These are phyloP conservation scores for Mortierella sp. DNA, from an alignment of 371 early-diverging fungal genomes.

Conservation along the genomic window DNA sequence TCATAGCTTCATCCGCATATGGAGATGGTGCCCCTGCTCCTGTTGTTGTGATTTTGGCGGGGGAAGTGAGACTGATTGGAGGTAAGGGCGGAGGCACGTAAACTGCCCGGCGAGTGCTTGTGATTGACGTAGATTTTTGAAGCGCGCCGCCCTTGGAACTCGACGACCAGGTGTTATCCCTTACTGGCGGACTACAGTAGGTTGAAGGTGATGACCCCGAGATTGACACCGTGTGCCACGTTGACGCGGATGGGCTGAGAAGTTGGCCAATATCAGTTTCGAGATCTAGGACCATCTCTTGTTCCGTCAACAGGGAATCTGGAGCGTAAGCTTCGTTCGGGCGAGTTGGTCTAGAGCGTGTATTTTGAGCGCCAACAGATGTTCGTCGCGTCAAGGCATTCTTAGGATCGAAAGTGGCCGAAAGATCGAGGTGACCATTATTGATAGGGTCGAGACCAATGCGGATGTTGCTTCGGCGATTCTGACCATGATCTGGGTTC, in stretches of 20 bases:
- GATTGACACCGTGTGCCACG: conserved; percentile 18
- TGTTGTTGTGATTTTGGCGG: not conserved
- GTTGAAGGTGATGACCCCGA: not conserved
- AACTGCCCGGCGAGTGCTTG: conserved; percentile 14
- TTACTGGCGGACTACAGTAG: not conserved
- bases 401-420: conserved; percentile 16
- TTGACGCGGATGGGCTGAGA: conserved; percentile 10
- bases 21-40: conserved; percentile 14
- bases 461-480: conserved; percentile 31
- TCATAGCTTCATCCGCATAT: conserved; percentile 47
- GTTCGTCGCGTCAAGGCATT: conserved; percentile 6
- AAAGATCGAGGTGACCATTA: conserved; percentile 2
- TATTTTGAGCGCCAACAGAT: conserved; percentile 4
- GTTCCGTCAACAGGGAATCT: conserved; percentile 30
- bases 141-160: not conserved
- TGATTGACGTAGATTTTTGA: conserved; percentile 15
- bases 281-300: conserved; percentile 35
- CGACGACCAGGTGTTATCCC: not conserved
- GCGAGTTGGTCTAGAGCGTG: conserved; percentile 3
- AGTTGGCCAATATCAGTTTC: conserved; percentile 14
- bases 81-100: conserved; percentile 47
- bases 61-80: conserved; percentile 9
- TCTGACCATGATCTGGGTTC: conserved; percentile 5
- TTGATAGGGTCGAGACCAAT: conserved; percentile 42
- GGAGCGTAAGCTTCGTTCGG: conserved; percentile 20